These are phyloP conservation scores for Aspergillus luchuensis DNA, from an alignment of 2,329 filamentous ascomycete genomes.

Conservation along the genomic window DNA sequence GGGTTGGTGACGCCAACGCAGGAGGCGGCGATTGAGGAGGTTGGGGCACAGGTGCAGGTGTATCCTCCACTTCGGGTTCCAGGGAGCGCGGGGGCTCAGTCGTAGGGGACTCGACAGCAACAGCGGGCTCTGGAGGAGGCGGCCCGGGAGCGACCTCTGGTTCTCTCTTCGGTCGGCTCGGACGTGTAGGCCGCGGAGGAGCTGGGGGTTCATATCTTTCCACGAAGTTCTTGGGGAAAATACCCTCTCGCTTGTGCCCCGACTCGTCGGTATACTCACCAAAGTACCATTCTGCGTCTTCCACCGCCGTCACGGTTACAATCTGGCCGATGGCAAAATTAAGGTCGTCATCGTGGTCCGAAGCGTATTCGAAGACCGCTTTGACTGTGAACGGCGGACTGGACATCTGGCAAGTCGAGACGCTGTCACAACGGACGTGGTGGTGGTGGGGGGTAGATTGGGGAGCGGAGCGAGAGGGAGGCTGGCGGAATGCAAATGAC, in stretches of 20 bases:
- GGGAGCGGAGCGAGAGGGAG: slow-evolving; percentile 13
- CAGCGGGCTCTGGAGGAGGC: slow-evolving; percentile 37
- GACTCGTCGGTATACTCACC: slow-evolving; percentile 80
- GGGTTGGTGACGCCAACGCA: slow-evolving; percentile 27
- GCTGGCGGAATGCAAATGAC: slow-evolving; percentile 9
- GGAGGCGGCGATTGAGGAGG: slow-evolving; percentile 26
- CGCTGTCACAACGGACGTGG: slow-evolving; percentile 24
- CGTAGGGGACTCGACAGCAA: slow-evolving; percentile 28
- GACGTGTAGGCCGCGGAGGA: slow-evolving; percentile 79
- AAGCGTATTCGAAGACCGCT: slow-evolving; percentile 91
- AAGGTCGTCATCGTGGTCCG: slow-evolving; percentile 91
- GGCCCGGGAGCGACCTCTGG: slow-evolving; percentile 38
- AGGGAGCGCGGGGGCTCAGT: slow-evolving; percentile 35
- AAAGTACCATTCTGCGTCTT: slow-evolving; percentile 91
- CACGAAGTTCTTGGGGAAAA: slow-evolving; percentile 96
- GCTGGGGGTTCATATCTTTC: slow-evolving; percentile 91
- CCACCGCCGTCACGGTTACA: slow-evolving; percentile 89
- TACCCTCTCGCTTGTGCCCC: slow-evolving; percentile 76
- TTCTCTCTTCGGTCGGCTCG: slow-evolving; percentile 68
- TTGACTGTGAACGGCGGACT: slow-evolving; percentile 84
- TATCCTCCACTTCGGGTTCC: slow-evolving; percentile 35
- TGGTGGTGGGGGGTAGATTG: background rate
- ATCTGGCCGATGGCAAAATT: slow-evolving; percentile 82
- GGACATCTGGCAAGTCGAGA: slow-evolving; percentile 61
- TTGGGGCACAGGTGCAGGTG: slow-evolving; percentile 29